Conservation (phyloP, 371 early-diverging fungal genomes). For the Rhizopus arrhizus region DNA sequence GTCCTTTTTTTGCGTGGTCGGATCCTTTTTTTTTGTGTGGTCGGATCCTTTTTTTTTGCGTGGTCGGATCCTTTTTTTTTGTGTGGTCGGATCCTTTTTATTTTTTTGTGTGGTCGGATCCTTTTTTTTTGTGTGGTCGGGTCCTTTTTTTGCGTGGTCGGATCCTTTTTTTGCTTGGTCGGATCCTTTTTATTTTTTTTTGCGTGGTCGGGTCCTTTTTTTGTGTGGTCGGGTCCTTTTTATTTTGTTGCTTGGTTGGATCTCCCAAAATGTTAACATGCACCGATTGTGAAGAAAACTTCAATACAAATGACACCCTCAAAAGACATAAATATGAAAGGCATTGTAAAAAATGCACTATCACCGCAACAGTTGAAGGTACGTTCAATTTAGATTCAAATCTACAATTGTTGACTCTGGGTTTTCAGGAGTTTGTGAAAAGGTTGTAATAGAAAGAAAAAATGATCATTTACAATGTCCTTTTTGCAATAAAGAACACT, state of each 20-base stretch:
- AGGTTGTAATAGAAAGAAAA: not conserved
- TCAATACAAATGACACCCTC: not conserved
- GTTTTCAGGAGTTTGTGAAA: not conserved
- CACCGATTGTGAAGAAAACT: not conserved
- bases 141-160: too few relatives aligned
- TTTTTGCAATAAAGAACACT: constrained; percentile 3
- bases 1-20: too few relatives aligned
- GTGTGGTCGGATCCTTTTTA: too few relatives aligned
- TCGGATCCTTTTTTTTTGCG: too few relatives aligned
- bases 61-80: too few relatives aligned
- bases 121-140: too few relatives aligned
- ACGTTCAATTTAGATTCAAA: not conserved
- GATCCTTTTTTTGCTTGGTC: too few relatives aligned
- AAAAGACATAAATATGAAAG: not conserved
- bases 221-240: not conserved
- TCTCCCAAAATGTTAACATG: not conserved
- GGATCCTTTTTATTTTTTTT: too few relatives aligned
- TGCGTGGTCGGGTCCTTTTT: too few relatives aligned
- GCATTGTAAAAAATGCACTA: not conserved
- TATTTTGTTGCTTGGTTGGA: not conserved
- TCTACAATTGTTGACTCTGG: not conserved
- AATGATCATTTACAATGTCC: constrained; percentile 8
- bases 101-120: too few relatives aligned
- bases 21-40: too few relatives aligned
- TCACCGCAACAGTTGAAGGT: not conserved